These are phyloP conservation scores for Acanthamoeba triangularis DNA, from an alignment of 208 protist species.

Conservation along the genomic window DNA sequence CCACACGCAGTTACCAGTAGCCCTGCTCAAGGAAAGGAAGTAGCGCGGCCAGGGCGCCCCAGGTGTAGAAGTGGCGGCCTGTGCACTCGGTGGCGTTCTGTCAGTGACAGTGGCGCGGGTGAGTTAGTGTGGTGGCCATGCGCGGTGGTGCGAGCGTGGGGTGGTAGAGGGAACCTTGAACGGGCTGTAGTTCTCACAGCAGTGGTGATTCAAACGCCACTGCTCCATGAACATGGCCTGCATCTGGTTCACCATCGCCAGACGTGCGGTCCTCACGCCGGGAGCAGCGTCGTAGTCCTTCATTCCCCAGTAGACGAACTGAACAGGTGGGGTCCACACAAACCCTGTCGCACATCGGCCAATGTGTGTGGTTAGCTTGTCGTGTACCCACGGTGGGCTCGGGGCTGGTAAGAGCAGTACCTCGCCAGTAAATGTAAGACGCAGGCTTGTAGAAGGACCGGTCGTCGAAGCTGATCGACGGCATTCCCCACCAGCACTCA, in stretches of 20 bases:
- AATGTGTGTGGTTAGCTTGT: background rate
- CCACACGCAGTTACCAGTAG: background rate
- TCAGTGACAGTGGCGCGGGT: too few species aligned
- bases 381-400: too few species aligned
- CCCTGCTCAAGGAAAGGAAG: slow-evolving; percentile 10
- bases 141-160: too few species aligned
- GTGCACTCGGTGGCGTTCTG: slow-evolving; percentile 48
- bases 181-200: slow-evolving; percentile 25
- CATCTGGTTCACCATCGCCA: slow-evolving; percentile 15
- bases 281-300: background rate
- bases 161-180: background rate
- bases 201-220: slow-evolving; percentile 19
- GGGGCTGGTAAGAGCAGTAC: too few species aligned
- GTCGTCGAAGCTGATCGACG: slow-evolving; percentile 36
- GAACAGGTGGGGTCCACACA: background rate
- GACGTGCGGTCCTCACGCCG: background rate
- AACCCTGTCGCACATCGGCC: too few species aligned
- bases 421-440: slow-evolving; percentile 1
- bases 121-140: too few species aligned
- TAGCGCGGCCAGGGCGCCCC: background rate
- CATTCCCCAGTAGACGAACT: slow-evolving; percentile 2
- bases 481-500: slow-evolving; percentile 4
- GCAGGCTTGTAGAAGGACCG: background rate
- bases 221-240: slow-evolving; percentile 3
- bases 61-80: background rate